These are phyloP conservation scores for Kazachstania psychrophila DNA, from an alignment of 805 yeast species.

Conservation along the genomic window DNA sequence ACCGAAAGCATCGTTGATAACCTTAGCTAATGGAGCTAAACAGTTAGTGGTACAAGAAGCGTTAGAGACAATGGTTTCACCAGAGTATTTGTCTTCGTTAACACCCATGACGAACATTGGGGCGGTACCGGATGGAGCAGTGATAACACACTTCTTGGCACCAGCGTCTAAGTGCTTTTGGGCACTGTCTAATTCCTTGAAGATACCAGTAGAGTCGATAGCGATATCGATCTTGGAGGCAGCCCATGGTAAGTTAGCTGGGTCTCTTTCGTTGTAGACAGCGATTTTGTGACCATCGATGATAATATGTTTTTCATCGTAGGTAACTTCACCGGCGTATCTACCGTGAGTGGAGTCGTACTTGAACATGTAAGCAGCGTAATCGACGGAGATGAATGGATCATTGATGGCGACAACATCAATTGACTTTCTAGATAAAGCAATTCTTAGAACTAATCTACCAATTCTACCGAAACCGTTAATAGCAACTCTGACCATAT, in stretches of 20 bases:
- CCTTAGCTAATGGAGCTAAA: slow-evolving; percentile 66
- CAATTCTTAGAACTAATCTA: slow-evolving; percentile 58
- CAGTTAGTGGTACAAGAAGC: slow-evolving; percentile 72
- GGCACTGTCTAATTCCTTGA: slow-evolving; percentile 55
- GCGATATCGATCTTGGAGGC: slow-evolving; percentile 51
- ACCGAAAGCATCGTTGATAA: slow-evolving; percentile 55
- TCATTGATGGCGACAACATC: slow-evolving; percentile 60
- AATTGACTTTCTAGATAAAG: slow-evolving; percentile 42
- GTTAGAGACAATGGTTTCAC: slow-evolving; percentile 52
- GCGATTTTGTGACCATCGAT: slow-evolving; percentile 43
- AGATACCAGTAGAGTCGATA: slow-evolving; percentile 65
- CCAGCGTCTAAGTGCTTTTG: slow-evolving; percentile 64
- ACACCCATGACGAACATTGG: slow-evolving; percentile 71
- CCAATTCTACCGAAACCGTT: slow-evolving; percentile 72
- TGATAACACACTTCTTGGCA: slow-evolving; percentile 64
- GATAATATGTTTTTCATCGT: slow-evolving; percentile 43
- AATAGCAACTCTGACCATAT: slow-evolving; percentile 42
- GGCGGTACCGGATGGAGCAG: slow-evolving; percentile 64
- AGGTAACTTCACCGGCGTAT: slow-evolving; percentile 48
- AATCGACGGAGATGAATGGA: slow-evolving; percentile 59
- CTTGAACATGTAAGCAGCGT: slow-evolving; percentile 68
- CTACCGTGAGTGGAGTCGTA: slow-evolving; percentile 65
- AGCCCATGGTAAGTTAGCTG: slow-evolving; percentile 62
- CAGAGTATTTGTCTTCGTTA: slow-evolving; percentile 51
- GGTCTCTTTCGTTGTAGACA: slow-evolving; percentile 59